Conservation (phyloP, 768 basidiomycete genomes). For the Rhodotorula toruloides region DNA sequence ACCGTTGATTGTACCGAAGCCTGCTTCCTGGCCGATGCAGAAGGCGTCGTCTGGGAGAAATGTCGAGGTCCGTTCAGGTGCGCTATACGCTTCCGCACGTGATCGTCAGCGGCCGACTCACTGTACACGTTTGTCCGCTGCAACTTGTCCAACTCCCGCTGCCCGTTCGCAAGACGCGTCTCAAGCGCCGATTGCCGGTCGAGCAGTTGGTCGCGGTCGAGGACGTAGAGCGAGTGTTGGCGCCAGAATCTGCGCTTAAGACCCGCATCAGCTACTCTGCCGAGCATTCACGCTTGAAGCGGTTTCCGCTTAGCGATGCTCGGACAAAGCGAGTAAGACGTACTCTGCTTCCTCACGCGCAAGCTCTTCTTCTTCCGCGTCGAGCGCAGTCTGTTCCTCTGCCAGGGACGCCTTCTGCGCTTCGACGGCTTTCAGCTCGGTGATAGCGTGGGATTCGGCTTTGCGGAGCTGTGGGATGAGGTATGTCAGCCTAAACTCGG, state of each 20-base stretch:
- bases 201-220: conserved; percentile 61
- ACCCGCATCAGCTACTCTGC: neutral
- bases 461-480: conserved; percentile 21
- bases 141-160: conserved; percentile 54
- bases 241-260: conserved; percentile 66
- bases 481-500: neutral
- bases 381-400: conserved; percentile 63
- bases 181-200: conserved; percentile 66
- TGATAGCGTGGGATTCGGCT: conserved; percentile 48
- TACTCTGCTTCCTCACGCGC: conserved; percentile 78
- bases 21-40: conserved; percentile 88
- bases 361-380: conserved; percentile 70
- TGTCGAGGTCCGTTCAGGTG: too few relatives aligned
- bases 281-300: too few relatives aligned
- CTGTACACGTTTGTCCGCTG: conserved; percentile 88
- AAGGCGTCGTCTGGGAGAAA: conserved; percentile 74
- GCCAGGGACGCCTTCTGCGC: conserved; percentile 70
- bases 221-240: conserved; percentile 65
- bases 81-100: too few relatives aligned
- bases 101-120: neutral
- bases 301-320: neutral
- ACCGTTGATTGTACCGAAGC: conserved; percentile 97
- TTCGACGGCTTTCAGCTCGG: conserved; percentile 70
- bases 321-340: conserved; percentile 45
- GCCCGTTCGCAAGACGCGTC: conserved; percentile 70